phyloP scores from a whole-genome alignment of 495 filamentous ascomycete species.

The Penicillium parvum region DNA sequence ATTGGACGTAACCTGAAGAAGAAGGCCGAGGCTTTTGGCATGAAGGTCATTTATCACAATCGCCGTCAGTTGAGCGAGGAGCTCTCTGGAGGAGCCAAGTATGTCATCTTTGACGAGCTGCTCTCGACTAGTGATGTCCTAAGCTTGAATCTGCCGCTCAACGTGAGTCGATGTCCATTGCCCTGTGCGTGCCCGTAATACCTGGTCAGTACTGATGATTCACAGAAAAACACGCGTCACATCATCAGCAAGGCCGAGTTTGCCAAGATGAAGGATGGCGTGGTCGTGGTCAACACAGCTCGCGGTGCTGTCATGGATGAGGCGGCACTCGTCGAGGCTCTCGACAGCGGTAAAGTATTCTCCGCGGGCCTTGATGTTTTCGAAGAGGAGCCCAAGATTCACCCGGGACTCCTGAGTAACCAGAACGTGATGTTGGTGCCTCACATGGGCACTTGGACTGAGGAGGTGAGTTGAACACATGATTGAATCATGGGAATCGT shows the following conservation, averaged over 20 bases:
- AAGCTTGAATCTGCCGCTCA: slow-evolving; percentile 71
- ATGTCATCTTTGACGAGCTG: slow-evolving; percentile 66
- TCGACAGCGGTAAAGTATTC: slow-evolving; percentile 57
- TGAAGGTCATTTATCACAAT: slow-evolving; percentile 70
- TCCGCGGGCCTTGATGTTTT: slow-evolving; percentile 65
- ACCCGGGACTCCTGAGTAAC: slow-evolving; percentile 57
- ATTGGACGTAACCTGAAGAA: slow-evolving; percentile 63
- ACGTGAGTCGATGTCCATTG: slow-evolving; percentile 46
- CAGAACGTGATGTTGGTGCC: slow-evolving; percentile 59
- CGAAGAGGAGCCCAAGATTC: slow-evolving; percentile 63
- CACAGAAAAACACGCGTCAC: slow-evolving; percentile 59
- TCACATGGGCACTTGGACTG: slow-evolving; percentile 66
- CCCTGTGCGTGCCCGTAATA: neutral
- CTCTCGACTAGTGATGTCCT: slow-evolving; percentile 65
- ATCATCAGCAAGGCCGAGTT: slow-evolving; percentile 62
- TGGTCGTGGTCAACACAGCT: slow-evolving; percentile 69
- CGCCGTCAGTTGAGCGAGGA: slow-evolving; percentile 49
- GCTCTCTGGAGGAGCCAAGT: slow-evolving; percentile 55
- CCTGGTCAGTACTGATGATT: slow-evolving; percentile 2
- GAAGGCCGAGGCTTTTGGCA: slow-evolving; percentile 57
- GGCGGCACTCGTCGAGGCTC: slow-evolving; percentile 58
- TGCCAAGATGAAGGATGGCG: slow-evolving; percentile 63
- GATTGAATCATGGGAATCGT: neutral
- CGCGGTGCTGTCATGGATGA: slow-evolving; percentile 69
- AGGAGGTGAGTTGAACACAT: slow-evolving; percentile 47